Evolutionary conservation across 768 basidiomycete species (phyloP), one percentile per base, ranked within the genome.

Genomic region (Phanerodontia chrysosporium): DNA sequence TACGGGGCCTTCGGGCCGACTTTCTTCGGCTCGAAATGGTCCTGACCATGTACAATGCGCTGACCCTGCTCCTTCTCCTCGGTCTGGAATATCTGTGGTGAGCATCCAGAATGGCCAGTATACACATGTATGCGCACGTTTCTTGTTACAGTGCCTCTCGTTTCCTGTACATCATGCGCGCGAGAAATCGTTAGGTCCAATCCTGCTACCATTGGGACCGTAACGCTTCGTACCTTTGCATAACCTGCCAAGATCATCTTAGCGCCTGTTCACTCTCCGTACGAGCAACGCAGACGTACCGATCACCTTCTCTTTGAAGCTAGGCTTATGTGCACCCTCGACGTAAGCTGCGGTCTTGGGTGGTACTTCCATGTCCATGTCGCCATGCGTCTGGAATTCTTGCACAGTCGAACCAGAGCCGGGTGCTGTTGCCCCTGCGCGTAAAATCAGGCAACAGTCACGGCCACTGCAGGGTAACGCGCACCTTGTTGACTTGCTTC

Each of bases 271-370:
- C n/a, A n/a, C n/a, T n/a, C n/a, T n/a, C n/a, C n/a, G n/a, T n/a
- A n/a, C n/a, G n/a, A n/a, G n/a, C n/a, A n/a, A n/a, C n/a, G n/a
- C n/a, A n/a, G 42, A 54, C 58, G n/a, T 39, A 59, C 61, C 61
- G 13, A 62, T 28, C 10, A 62, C 58, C 32, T 56, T 48, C 58
- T 62, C 61, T 39, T 62, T 62, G 58, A 62, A 62, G 21, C 30
- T 49, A 3, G 61, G 61, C 32, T 55, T 24, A 24, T 58, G 53
- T 1, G n/a, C 49, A 18, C 24, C 46, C 4, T 27, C 30, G 2
- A 30, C 54, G 21, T 49, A 7, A 7, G 5, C 5, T 4, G 39
- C 4, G 18, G 39, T 42, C 39, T 42, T 42, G 4, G 39, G 39
- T 4, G 9, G 8, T 18, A 18, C 39, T 4, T 42, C 39, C 10